Conservation (phyloP, 2,329 filamentous ascomycete genomes). For the Boeremia exigua region DNA sequence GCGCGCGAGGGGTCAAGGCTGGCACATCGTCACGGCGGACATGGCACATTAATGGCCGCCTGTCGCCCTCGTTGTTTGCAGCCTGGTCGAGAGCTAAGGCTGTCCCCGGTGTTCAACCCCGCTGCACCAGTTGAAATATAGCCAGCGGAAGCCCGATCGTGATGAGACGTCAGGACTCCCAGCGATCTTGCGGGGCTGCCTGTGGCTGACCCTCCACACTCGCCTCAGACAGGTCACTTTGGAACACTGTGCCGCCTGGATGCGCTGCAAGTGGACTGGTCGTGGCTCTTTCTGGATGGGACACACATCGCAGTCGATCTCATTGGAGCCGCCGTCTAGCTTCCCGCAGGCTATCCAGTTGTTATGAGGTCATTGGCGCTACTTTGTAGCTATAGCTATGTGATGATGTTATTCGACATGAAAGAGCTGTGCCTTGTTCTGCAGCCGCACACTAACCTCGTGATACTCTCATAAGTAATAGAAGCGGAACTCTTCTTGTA, state of each 20-base stretch:
- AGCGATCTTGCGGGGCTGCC: constrained; percentile 6
- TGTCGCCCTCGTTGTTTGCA: background rate
- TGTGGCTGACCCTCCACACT: constrained; percentile 5
- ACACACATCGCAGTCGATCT: constrained; percentile 5
- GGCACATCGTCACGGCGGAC: background rate
- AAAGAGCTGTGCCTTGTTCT: constrained; percentile 32
- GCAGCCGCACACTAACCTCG: constrained; percentile 1
- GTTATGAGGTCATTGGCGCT: constrained; percentile 17
- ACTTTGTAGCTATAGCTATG: constrained; percentile 15
- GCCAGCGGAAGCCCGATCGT: background rate
- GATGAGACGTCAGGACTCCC: background rate
- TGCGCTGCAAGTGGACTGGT: constrained; percentile 21
- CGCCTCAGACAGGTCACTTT: constrained; percentile 1
- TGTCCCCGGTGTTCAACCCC: background rate
- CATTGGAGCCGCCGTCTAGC: constrained; percentile 29
- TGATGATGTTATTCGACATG: constrained; percentile 23
- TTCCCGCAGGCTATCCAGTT: constrained; percentile 16
- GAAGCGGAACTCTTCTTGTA: constrained; percentile 5
- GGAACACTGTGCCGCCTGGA: background rate
- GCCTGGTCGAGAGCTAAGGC: background rate
- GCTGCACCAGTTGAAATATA: background rate
- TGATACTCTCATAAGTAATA: constrained; percentile 2
- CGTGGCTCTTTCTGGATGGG: constrained; percentile 17
- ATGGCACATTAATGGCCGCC: background rate
- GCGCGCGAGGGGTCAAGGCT: background rate